These are phyloP conservation scores for Quercus mongolica DNA, from an alignment of 306 rosid genomes.

Conservation along the genomic window DNA sequence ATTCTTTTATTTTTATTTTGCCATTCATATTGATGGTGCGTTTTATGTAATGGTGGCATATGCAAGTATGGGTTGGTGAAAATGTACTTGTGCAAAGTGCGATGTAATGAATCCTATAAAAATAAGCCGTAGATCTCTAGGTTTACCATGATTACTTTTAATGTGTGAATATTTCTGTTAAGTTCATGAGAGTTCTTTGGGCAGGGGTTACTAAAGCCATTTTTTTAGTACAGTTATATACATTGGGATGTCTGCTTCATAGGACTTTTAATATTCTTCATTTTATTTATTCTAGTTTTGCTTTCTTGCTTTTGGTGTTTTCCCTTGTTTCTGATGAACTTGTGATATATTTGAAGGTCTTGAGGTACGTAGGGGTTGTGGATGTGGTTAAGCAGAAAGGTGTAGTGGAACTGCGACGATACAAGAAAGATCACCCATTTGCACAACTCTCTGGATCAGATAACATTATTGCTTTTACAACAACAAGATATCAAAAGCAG, in stretches of 20 bases:
- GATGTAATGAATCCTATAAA: background rate
- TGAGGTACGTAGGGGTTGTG: constrained; percentile 97
- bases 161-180: background rate
- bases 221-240: background rate
- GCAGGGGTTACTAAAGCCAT: background rate
- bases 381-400: constrained; percentile 70
- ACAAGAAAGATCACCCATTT: constrained; percentile 92
- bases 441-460: constrained; percentile 95
- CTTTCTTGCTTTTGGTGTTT: background rate
- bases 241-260: background rate
- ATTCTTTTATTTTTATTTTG: background rate
- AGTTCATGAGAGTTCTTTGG: background rate
- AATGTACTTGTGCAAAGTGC: background rate
- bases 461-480: constrained; percentile 89
- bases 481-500: constrained; percentile 72
- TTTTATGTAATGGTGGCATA: too few species aligned
- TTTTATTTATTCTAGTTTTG: background rate
- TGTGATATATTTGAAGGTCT: constrained; percentile 57
- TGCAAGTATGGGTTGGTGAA: background rate
- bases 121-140: background rate
- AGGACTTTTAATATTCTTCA: background rate
- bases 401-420: constrained; percentile 64
- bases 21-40: too few species aligned
- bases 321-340: background rate
- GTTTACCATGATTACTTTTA: background rate